Percentiles rank a stretch among this genome's conserved stretches.
phyloP scores from a whole-genome alignment of 345 rosid species.

The Brassica incana region DNA sequence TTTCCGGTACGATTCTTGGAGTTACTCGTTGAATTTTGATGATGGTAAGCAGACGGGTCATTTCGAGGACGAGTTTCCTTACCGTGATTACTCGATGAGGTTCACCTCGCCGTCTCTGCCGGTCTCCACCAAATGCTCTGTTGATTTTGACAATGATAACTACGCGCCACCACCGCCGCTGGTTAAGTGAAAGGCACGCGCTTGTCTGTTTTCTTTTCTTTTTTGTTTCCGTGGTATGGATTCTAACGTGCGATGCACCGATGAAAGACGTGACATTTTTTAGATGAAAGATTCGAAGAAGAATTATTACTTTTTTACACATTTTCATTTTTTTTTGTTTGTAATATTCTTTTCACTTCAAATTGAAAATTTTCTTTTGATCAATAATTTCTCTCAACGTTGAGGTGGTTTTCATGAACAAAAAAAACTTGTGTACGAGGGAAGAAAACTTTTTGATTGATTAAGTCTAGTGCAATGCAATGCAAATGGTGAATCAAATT shows the following conservation, averaged over 20 bases:
- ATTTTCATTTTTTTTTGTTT: neutral
- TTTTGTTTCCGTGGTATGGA: neutral
- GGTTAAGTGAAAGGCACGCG: conserved; percentile 23
- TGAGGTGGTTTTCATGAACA: neutral
- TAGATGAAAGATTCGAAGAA: neutral
- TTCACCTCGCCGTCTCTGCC: conserved; percentile 50
- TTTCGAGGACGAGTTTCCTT: conserved; percentile 39
- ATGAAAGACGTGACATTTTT: neutral
- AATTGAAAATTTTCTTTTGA: neutral
- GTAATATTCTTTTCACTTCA: neutral
- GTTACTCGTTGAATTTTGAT: conserved; percentile 86
- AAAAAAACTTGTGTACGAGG: neutral
- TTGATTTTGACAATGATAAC: conserved; percentile 42
- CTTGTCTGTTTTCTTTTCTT: neutral
- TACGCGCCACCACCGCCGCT: conserved; percentile 11
- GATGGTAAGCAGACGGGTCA: conserved; percentile 49
- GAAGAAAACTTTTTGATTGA: neutral
- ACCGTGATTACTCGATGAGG: conserved; percentile 53
- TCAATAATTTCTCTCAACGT: neutral
- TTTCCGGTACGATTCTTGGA: conserved; percentile 73
- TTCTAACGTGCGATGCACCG: conserved; percentile 32
- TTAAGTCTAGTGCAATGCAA: neutral
- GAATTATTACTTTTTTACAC: neutral
- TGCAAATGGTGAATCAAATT: neutral
- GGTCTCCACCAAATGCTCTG: conserved; percentile 43